Percentiles rank a stretch among this genome's conserved stretches.
Conservation (phyloP, 495 filamentous ascomycete genomes). For the Venustampulla echinocandica region DNA sequence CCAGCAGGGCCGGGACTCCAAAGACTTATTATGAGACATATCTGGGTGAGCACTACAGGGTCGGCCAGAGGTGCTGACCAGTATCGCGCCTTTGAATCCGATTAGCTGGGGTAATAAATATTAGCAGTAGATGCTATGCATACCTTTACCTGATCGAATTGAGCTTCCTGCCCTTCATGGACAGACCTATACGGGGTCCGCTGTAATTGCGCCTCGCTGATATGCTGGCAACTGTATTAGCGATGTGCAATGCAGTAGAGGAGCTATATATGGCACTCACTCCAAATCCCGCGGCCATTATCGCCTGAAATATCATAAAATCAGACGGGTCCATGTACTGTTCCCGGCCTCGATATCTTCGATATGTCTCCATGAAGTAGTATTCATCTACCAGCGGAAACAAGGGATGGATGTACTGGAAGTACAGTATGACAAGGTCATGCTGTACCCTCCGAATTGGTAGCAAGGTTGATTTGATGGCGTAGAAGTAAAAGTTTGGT, state of each 20-base stretch:
- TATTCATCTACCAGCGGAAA: constrained; percentile 11
- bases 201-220: constrained; percentile 6
- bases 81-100: constrained; percentile 8
- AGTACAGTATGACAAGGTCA: constrained; percentile 7
- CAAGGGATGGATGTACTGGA: constrained; percentile 11
- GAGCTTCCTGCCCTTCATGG: constrained; percentile 9
- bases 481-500: constrained; percentile 8
- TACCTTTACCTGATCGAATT: constrained; percentile 6
- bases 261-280: neutral
- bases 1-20: constrained; percentile 8
- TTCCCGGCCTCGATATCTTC: constrained; percentile 6
- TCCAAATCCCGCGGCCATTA: constrained; percentile 9
- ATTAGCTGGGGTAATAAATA: neutral
- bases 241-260: neutral
- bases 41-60: constrained; percentile 9
- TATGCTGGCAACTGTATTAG: constrained; percentile 3
- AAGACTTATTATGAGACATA: constrained; percentile 6
- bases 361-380: constrained; percentile 7
- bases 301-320: constrained; percentile 10
- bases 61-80: constrained; percentile 5
- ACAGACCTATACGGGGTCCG: constrained; percentile 8
- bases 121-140: neutral
- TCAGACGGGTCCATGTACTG: constrained; percentile 6
- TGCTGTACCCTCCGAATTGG: constrained; percentile 11
- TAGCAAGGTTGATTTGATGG: constrained; percentile 2